Evolutionary conservation across 2,329 filamentous ascomycete species (phyloP).

Genomic region (Raffaelea arxii): DNA sequence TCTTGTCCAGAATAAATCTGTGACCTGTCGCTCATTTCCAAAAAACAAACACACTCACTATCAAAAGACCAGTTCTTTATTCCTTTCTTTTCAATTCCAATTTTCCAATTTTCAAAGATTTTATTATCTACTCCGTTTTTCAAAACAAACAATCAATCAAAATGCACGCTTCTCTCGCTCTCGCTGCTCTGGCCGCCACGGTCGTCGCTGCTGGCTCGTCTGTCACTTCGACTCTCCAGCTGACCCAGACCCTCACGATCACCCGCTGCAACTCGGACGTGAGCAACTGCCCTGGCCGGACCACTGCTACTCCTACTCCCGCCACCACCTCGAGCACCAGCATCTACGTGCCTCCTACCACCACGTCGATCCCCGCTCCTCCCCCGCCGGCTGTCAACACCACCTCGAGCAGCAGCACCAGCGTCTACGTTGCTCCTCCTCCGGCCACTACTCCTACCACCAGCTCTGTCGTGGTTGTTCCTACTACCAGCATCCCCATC

Average conservation of each 20-base stretch:
- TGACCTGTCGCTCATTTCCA: background rate
- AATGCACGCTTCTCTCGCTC: conserved; percentile 35
- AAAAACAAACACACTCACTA: too few relatives aligned
- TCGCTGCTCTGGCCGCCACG: conserved; percentile 26
- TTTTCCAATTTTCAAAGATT: background rate
- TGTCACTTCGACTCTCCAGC: conserved; percentile 35
- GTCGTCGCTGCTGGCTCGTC: conserved; percentile 24
- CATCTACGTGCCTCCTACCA: conserved; percentile 3
- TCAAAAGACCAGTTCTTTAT: too few relatives aligned
- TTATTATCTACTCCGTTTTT: background rate
- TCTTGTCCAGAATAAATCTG: too few relatives aligned
- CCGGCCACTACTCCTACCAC: conserved; percentile 21
- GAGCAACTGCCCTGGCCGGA: conserved; percentile 28
- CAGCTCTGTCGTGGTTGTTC: too few relatives aligned
- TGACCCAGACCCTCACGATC: conserved; percentile 35
- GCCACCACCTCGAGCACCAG: conserved; percentile 2
- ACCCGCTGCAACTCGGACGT: conserved; percentile 35
- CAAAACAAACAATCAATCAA: conserved; percentile 18
- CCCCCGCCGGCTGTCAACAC: conserved; percentile 7
- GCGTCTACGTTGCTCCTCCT: too few relatives aligned
- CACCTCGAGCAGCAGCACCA: conserved; percentile 13
- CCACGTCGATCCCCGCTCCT: conserved; percentile 8
- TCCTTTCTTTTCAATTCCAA: too few relatives aligned
- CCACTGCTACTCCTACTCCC: conserved; percentile 10
- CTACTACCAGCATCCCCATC: conserved; percentile 5